phyloP scores from a whole-genome alignment of 352 stramenopile species.

The Phytophthora kernoviae region DNA sequence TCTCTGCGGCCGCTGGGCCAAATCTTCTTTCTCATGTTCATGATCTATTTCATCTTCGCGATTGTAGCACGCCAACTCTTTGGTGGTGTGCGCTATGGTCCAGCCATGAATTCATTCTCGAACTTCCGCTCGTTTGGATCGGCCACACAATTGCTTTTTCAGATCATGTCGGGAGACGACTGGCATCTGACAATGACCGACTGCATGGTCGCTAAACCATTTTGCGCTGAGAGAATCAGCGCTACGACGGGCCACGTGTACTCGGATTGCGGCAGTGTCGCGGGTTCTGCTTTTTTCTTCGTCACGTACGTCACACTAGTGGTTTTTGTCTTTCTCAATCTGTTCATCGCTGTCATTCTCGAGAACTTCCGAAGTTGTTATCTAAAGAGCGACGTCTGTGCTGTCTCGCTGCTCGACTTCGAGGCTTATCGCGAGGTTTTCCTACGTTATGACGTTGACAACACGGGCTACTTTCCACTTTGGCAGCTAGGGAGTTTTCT shows the following conservation, averaged over 20 bases:
- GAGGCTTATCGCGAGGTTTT: slow-evolving; percentile 78
- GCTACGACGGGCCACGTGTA: slow-evolving; percentile 37
- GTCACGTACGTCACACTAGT: slow-evolving; percentile 76
- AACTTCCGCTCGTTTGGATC: slow-evolving; percentile 76
- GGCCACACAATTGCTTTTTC: slow-evolving; percentile 70
- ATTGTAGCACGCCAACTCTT: slow-evolving; percentile 79
- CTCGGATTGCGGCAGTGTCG: slow-evolving; percentile 66
- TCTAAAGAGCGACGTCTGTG: slow-evolving; percentile 73
- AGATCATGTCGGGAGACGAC: slow-evolving; percentile 85
- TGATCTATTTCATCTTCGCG: slow-evolving; percentile 86
- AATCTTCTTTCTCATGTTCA: slow-evolving; percentile 84
- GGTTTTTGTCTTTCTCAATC: slow-evolving; percentile 84
- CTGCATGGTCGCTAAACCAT: slow-evolving; percentile 64
- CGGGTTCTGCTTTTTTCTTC: slow-evolving; percentile 61
- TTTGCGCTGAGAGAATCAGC: slow-evolving; percentile 56
- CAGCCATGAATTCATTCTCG: slow-evolving; percentile 67
- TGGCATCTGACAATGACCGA: slow-evolving; percentile 86
- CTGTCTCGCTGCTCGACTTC: slow-evolving; percentile 79
- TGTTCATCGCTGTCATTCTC: slow-evolving; percentile 84
- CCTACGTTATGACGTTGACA: slow-evolving; percentile 58
- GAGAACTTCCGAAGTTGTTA: slow-evolving; percentile 87
- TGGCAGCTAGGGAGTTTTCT: slow-evolving; percentile 73
- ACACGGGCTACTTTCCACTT: slow-evolving; percentile 60
- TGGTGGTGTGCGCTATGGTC: slow-evolving; percentile 58
- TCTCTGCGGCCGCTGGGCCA: slow-evolving; percentile 68